phyloP scores from a whole-genome alignment of 176 grass and related monocot genomes.

The Musa beccarii region DNA sequence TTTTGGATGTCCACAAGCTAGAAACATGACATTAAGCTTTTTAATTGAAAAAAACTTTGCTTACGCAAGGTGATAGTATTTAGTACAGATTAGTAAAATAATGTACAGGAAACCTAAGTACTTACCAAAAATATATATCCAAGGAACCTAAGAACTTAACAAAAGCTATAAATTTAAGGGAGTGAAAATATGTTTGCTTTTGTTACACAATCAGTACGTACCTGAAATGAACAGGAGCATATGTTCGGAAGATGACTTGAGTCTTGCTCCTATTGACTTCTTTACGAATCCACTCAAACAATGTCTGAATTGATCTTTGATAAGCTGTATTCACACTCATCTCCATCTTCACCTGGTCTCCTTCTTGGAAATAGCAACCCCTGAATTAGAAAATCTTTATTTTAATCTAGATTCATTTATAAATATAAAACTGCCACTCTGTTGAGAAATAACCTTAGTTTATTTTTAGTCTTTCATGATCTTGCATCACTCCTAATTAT shows the following conservation, averaged over 20 bases:
- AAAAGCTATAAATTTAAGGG: slow-evolving; percentile 10
- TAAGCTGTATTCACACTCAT: slow-evolving; percentile 70
- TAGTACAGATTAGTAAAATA: no score
- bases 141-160: slow-evolving; percentile 7
- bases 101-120: no score
- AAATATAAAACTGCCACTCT: neutral
- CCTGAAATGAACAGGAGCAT: slow-evolving; percentile 98
- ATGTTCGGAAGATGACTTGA: slow-evolving; percentile 78
- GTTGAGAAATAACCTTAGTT: no score
- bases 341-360: slow-evolving; percentile 63
- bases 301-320: slow-evolving; percentile 48
- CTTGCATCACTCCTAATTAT: no score
- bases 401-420: slow-evolving; percentile 13
- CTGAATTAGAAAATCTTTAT: slow-evolving; percentile 29
- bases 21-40: no score
- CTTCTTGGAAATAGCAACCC: slow-evolving; percentile 79
- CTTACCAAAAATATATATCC: no score
- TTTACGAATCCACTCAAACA: slow-evolving; percentile 61
- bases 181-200: neutral
- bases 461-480: no score
- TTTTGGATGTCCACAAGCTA: no score
- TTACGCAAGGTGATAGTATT: no score
- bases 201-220: slow-evolving; percentile 24
- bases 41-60: no score
- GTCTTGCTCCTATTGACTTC: slow-evolving; percentile 78